phyloP scores from a whole-genome alignment of 2,329 filamentous ascomycete species.

The Sphaerulina vaccinii region DNA sequence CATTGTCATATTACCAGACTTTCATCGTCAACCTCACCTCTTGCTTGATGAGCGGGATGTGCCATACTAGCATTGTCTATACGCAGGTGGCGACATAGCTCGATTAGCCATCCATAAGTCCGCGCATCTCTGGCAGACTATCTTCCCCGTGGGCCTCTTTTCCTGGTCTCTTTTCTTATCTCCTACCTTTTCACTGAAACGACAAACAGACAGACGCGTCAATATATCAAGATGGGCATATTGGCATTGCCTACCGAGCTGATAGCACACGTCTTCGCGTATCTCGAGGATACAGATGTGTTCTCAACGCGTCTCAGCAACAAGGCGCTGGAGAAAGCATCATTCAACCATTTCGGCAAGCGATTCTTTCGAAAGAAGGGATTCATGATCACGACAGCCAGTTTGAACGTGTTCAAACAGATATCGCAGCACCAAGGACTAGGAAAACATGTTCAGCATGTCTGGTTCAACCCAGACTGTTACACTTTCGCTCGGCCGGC shows the following conservation, averaged over 20 bases:
- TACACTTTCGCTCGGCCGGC: conserved; percentile 27
- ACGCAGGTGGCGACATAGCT: too few relatives aligned
- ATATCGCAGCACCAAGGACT: conserved; percentile 31
- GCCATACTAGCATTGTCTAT: too few relatives aligned
- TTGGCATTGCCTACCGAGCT: conserved; percentile 32
- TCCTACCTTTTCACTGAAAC: too few relatives aligned
- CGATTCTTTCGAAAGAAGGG: conserved; percentile 38
- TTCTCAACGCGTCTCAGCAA: conserved; percentile 26
- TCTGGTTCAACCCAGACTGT: conserved; percentile 38
- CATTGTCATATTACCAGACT: not conserved
- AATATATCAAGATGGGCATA: conserved; percentile 9
- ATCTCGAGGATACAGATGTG: conserved; percentile 26
- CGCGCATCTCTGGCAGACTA: too few relatives aligned
- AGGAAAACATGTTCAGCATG: conserved; percentile 31
- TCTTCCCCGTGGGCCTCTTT: too few relatives aligned
- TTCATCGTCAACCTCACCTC: not conserved
- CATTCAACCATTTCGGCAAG: conserved; percentile 30
- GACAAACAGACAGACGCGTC: not conserved
- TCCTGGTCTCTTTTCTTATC: too few relatives aligned
- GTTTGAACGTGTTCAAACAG: conserved; percentile 25
- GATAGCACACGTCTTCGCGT: conserved; percentile 27
- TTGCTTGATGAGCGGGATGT: too few relatives aligned
- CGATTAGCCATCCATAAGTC: too few relatives aligned
- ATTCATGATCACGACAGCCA: conserved; percentile 32
- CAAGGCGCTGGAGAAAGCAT: conserved; percentile 28